Evolutionary conservation across 148 eudicot genomes (phyloP).

Genomic region (Persicaria maculosa): DNA sequence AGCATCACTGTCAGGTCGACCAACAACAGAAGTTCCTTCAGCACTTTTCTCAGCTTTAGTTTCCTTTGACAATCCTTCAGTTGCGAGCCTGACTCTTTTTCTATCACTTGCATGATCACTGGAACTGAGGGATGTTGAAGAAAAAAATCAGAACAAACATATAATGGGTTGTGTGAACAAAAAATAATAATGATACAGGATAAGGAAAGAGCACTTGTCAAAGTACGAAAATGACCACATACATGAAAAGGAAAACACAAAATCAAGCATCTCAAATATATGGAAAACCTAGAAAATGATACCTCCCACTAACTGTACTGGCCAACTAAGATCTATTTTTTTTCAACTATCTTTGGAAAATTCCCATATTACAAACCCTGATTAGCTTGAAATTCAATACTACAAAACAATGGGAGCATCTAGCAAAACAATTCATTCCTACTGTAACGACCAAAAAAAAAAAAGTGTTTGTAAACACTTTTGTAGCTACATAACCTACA

Average conservation of each 20-base stretch:
- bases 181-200: not conserved
- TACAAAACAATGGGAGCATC: no score
- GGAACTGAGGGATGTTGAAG: not conserved
- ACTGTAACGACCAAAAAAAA: no score
- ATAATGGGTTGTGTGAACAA: not conserved
- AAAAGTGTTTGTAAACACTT: no score
- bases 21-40: constrained; percentile 19
- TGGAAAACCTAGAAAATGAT: not conserved
- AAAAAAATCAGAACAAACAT: not conserved
- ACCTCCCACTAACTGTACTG: not conserved
- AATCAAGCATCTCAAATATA: not conserved
- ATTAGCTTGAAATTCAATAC: no score
- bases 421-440: no score
- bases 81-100: constrained; percentile 26
- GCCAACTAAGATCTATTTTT: no score
- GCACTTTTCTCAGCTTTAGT: constrained; percentile 30
- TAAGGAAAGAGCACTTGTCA: not conserved
- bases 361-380: no score
- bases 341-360: no score
- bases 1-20: constrained; percentile 26
- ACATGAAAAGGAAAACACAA: no score
- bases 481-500: no score
- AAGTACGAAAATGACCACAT: no score
- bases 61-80: constrained; percentile 32
- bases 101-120: constrained; percentile 26